Percentiles rank a stretch among this genome's conserved stretches.
phyloP scores from a whole-genome alignment of 2,329 filamentous ascomycete species.

The Capronia americana region DNA sequence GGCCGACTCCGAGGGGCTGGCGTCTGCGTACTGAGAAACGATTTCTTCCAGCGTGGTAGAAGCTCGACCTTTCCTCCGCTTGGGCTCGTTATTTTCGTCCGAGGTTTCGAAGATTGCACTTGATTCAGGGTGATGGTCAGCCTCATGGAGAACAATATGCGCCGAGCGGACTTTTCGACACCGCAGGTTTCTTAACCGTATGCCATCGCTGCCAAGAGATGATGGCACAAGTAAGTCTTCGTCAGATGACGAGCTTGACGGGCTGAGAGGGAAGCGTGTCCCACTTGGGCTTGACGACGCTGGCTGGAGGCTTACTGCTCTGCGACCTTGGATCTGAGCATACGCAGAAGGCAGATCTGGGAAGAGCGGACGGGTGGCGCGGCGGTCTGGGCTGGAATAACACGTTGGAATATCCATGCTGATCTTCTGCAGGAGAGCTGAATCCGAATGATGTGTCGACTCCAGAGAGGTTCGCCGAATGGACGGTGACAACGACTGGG shows the following conservation, averaged over 20 bases:
- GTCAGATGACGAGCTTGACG: constrained; percentile 28
- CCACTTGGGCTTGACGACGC: constrained; percentile 6
- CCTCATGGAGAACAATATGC: constrained; percentile 27
- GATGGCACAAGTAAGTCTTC: constrained; percentile 14
- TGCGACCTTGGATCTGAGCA: constrained; percentile 28
- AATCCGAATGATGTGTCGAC: constrained; percentile 30
- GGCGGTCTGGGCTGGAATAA: constrained; percentile 7
- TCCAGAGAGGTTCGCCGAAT: constrained; percentile 10
- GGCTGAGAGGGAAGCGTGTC: constrained; percentile 30
- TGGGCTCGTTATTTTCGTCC: constrained; percentile 4
- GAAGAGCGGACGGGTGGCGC: constrained; percentile 25
- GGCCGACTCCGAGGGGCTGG: background rate
- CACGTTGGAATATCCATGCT: constrained; percentile 10
- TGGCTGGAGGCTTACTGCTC: constrained; percentile 19
- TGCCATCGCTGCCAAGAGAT: constrained; percentile 11
- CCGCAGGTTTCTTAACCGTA: constrained; percentile 22
- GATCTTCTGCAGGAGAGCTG: constrained; percentile 19
- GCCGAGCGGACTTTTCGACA: constrained; percentile 27
- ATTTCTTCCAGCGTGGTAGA: constrained; percentile 32
- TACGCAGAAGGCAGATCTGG: constrained; percentile 32
- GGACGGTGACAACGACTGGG: constrained; percentile 16
- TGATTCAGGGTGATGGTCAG: constrained; percentile 32
- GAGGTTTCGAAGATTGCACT: constrained; percentile 32
- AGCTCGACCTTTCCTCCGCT: background rate
- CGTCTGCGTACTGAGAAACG: constrained; percentile 32